A percentile compares a stretch with the other conserved stretches of the same genome.
These are phyloP conservation scores for Papilionanthe hybrid DNA, from an alignment of 116 monocot genomes.

Conservation along the genomic window DNA sequence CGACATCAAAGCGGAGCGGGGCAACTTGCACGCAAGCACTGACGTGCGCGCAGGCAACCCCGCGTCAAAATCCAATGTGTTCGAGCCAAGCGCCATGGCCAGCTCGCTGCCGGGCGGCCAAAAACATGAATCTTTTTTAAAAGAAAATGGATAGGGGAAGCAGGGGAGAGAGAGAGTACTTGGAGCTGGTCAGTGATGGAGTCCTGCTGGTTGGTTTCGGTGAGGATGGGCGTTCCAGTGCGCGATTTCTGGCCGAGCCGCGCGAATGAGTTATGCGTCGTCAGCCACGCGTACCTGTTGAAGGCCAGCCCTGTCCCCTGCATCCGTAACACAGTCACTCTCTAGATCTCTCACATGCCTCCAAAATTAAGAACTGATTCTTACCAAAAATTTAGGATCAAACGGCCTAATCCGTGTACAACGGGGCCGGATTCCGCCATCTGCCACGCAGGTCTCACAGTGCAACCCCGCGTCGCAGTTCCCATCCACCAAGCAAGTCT, in stretches of 20 bases:
- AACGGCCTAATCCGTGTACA: constrained; percentile 51
- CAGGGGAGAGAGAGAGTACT: constrained; percentile 22
- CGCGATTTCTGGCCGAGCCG: constrained; percentile 25
- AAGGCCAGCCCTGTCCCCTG: constrained; percentile 68
- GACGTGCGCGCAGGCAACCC: not conserved
- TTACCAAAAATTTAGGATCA: constrained; percentile 63
- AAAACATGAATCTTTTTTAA: not conserved
- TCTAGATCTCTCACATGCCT: not conserved
- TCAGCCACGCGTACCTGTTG: constrained; percentile 92
- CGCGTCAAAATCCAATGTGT: not conserved
- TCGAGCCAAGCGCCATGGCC: not conserved
- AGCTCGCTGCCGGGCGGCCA: not conserved
- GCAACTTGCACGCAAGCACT: not conserved
- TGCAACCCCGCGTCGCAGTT: constrained; percentile 61
- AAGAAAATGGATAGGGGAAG: not conserved
- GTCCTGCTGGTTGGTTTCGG: constrained; percentile 76
- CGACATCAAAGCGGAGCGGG: not conserved
- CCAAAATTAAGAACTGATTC: not conserved
- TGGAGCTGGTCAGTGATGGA: constrained; percentile 78
- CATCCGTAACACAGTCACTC: not conserved
- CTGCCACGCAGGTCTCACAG: constrained; percentile 54
- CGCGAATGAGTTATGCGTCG: constrained; percentile 97
- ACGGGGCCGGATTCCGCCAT: constrained; percentile 21
- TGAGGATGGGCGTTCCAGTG: constrained; percentile 25
- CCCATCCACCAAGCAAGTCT: constrained; percentile 33